phyloP scores from a whole-genome alignment of 352 stramenopile species.

The Pythium biforme region DNA sequence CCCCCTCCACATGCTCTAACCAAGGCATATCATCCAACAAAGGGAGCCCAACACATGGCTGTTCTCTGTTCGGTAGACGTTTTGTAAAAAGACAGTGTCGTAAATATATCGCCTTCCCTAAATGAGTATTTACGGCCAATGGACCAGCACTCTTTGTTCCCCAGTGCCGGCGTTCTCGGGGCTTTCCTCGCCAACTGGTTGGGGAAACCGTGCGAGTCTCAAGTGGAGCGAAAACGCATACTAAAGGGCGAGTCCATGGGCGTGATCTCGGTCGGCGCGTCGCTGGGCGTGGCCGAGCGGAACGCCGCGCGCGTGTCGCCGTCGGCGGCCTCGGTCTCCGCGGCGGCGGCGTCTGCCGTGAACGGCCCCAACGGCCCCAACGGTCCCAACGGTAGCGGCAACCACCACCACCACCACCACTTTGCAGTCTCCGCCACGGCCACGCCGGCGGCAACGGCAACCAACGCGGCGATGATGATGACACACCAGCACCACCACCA shows the following conservation, averaged over 20 bases:
- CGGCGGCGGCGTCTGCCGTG: not conserved
- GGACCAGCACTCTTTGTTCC: conserved; percentile 18
- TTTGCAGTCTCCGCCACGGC: conserved; percentile 3
- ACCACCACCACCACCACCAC: too few relatives aligned
- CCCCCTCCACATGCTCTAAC: not conserved
- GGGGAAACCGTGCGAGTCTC: conserved; percentile 4
- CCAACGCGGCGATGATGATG: too few relatives aligned
- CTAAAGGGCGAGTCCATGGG: conserved; percentile 39
- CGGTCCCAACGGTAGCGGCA: too few relatives aligned
- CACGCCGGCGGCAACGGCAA: not conserved
- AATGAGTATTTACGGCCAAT: conserved; percentile 9
- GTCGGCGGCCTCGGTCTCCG: not conserved
- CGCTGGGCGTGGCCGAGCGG: conserved; percentile 58
- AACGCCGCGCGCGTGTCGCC: conserved; percentile 13
- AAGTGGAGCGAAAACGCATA: not conserved
- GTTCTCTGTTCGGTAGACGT: not conserved
- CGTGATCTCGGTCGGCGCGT: conserved; percentile 78
- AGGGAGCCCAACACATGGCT: not conserved
- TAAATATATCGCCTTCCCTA: not conserved
- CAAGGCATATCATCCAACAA: not conserved
- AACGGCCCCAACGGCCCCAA: not conserved
- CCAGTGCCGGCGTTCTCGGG: conserved; percentile 9
- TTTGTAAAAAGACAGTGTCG: not conserved
- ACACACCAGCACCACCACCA: too few relatives aligned
- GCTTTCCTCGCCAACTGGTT: conserved; percentile 16